Evolutionary conservation across 257 asterid genomes (phyloP).

Genomic region (Apocynum venetum): DNA sequence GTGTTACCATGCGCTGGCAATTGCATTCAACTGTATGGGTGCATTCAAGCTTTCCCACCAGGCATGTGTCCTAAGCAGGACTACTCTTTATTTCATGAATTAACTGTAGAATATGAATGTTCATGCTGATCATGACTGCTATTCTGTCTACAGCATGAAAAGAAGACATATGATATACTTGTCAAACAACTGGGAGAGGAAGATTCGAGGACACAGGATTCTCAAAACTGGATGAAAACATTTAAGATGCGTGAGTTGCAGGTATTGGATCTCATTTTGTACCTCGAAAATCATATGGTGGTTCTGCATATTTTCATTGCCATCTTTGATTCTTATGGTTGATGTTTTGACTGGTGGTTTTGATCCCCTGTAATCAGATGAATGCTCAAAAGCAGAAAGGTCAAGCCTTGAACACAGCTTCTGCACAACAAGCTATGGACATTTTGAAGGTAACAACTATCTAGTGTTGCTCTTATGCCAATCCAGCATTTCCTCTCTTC

Average conservation of each 20-base stretch:
- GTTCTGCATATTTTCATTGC: background rate
- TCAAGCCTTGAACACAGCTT: slow-evolving; percentile 59
- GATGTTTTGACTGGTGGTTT: background rate
- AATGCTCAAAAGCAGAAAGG: slow-evolving; percentile 92
- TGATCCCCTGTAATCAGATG: slow-evolving; percentile 33
- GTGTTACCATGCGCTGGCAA: slow-evolving; percentile 97
- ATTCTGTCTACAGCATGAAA: slow-evolving; percentile 66
- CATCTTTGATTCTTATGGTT: background rate
- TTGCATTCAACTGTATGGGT: slow-evolving; percentile 88
- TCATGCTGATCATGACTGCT: slow-evolving; percentile 5
- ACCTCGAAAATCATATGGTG: background rate
- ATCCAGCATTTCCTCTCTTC: background rate
- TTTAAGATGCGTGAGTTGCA: slow-evolving; percentile 85
- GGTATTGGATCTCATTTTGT: slow-evolving; percentile 30
- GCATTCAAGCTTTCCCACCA: slow-evolving; percentile 89
- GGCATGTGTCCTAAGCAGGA: slow-evolving; percentile 34
- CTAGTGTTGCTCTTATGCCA: background rate
- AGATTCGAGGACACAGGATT: slow-evolving; percentile 85
- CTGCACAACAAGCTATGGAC: slow-evolving; percentile 82
- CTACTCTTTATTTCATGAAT: slow-evolving; percentile 10
- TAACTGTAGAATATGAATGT: background rate
- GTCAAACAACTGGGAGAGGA: slow-evolving; percentile 96
- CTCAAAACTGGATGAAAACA: slow-evolving; percentile 88
- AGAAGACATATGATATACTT: slow-evolving; percentile 88
- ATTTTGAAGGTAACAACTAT: slow-evolving; percentile 55